A percentile compares a stretch with the other conserved stretches of the same genome.
Evolutionary conservation across 768 basidiomycete genomes (phyloP).

Genomic region (Russula compacta): DNA sequence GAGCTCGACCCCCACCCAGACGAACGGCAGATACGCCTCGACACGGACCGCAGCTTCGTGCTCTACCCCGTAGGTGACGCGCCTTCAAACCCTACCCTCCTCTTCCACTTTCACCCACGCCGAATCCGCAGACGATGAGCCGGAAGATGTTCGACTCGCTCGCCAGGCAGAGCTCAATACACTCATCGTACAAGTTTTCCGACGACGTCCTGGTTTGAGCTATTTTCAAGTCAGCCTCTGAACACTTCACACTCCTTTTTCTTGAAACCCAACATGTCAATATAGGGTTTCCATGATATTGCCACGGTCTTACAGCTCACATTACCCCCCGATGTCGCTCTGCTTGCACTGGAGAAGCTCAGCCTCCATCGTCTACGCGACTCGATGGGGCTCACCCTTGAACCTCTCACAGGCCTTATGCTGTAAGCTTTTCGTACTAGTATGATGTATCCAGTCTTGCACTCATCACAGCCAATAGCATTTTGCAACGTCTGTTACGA

Average conservation of each 20-base stretch:
- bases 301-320: conserved; percentile 76
- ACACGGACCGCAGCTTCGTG: conserved; percentile 90
- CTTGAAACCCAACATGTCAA: neutral
- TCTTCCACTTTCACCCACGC: neutral
- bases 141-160: conserved; percentile 35
- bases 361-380: conserved; percentile 76
- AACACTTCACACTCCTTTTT: neutral
- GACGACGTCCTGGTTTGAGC: conserved; percentile 58
- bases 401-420: conserved; percentile 75
- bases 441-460: conserved; percentile 46
- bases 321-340: conserved; percentile 48
- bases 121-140: conserved; percentile 12
- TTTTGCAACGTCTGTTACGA: conserved; percentile 64
- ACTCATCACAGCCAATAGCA: conserved; percentile 32
- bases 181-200: conserved; percentile 67
- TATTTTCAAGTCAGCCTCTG: conserved; percentile 66
- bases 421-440: conserved; percentile 42
- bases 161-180: conserved; percentile 60
- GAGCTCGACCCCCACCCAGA: conserved; percentile 45
- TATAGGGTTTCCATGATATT: conserved; percentile 88
- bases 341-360: conserved; percentile 57
- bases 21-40: conserved; percentile 79
- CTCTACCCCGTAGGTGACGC: conserved; percentile 70
- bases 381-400: conserved; percentile 78
- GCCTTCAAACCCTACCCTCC: neutral